Base-by-base conservation (phyloP, 331 rosid genomes). In the Telfairia occidentalis region DNA sequence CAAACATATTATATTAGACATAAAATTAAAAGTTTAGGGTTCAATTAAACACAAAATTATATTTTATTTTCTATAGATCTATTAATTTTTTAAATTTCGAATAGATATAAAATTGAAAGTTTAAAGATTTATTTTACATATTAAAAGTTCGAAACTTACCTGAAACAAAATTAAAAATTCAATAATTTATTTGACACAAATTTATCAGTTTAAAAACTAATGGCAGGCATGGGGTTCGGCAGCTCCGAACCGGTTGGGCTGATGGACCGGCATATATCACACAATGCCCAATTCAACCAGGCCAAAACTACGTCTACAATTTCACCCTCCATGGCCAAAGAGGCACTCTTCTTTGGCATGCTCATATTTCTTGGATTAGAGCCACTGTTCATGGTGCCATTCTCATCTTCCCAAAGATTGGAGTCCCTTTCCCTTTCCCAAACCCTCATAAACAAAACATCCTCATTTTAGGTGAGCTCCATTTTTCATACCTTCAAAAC, bases 261-360 rank as follows among this genome's bases (percentile, higher is more conserved):
- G 92, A 89, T 77, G 97, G 96, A 6, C 96, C 97, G 9, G 91
- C 88, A 73, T 91, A 86, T 70, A 61, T 88, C 45, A 86, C 93
- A 45, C 92, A 92, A 42, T 92, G 97, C 50, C 93, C 96, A 0
- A 89, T 88, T 45, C 89, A 83, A 34, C 86, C 92, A 0, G 87
- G 90, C 43, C 86, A 82, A 58, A 82, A 84, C 71, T 92, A 46
- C 38, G 53, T 84, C 28, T 85, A 92, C 83, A 89, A 88, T 78
- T 92, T 92, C 80, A 89, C 89, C 23, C 18, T 88, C 34, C 74
- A 80, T 13, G 87, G 87, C 43, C 96, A 89, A 77, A 86, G 93
- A 74, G 97, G 96, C 79, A 89, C 96, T 5, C 88, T 88, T 77
- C 86, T 88, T 30, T 89, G 90, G 96, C 96, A 92, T 81, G 96